phyloP scores from a whole-genome alignment of 768 basidiomycete species.

The Tylopilus sp. region DNA sequence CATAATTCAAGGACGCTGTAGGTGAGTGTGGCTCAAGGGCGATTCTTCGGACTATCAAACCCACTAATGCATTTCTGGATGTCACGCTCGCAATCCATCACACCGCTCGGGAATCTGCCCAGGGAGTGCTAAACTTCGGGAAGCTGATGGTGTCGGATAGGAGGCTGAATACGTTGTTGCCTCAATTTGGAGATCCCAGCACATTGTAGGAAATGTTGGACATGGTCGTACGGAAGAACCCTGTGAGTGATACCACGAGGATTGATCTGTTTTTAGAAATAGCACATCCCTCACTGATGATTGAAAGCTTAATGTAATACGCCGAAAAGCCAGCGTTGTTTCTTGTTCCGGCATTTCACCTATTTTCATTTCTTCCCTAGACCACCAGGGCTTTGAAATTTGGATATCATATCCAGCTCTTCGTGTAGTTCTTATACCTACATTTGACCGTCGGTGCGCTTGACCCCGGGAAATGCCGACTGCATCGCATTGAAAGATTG shows the following conservation, averaged over 20 bases:
- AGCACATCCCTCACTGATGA: background rate
- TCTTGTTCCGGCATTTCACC: too few species aligned
- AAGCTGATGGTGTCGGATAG: conserved; percentile 7
- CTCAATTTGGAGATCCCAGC: conserved; percentile 3
- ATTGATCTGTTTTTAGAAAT: background rate
- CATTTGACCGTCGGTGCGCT: too few species aligned
- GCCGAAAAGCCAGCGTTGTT: too few species aligned
- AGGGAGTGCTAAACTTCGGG: conserved; percentile 8
- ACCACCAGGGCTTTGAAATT: too few species aligned
- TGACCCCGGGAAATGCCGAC: too few species aligned
- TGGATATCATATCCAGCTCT: too few species aligned
- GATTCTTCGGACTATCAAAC: conserved; percentile 11
- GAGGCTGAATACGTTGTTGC: conserved; percentile 1
- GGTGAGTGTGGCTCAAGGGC: conserved; percentile 3
- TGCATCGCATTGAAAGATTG: too few species aligned
- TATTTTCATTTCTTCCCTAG: too few species aligned
- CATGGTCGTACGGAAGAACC: conserved; percentile 4
- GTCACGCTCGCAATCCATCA: conserved; percentile 8
- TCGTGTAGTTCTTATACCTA: too few species aligned
- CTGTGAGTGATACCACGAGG: background rate
- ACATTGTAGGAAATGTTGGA: conserved; percentile 12
- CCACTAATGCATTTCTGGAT: conserved; percentile 16
- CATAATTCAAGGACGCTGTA: conserved; percentile 7
- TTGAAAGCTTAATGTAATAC: too few species aligned
- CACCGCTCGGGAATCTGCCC: conserved; percentile 12